A percentile compares a stretch with the other conserved stretches of the same genome.
Conservation (phyloP, 306 rosid species). For the Ormosia emarginata region DNA sequence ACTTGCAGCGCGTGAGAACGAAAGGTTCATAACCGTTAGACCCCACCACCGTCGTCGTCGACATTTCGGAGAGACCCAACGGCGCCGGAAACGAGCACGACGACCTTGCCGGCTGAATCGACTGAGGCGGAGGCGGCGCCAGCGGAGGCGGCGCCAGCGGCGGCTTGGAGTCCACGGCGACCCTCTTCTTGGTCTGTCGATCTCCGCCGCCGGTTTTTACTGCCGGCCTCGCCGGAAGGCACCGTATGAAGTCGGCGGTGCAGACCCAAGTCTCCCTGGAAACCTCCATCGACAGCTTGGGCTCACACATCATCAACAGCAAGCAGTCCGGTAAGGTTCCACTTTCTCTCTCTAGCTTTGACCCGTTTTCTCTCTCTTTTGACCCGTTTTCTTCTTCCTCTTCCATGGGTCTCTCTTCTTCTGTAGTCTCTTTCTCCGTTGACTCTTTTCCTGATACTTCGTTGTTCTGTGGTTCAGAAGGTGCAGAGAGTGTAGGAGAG, state of each 20-base stretch:
- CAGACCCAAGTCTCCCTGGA: conserved; percentile 96
- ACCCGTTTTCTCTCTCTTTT: conserved; percentile 19
- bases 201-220: conserved; percentile 4
- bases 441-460: conserved; percentile 17
- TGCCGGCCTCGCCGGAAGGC: conserved; percentile 51
- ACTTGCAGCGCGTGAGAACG: conserved; percentile 81
- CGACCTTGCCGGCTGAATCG: conserved; percentile 70
- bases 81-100: conserved; percentile 65
- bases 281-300: conserved; percentile 91
- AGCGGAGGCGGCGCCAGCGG: neutral
- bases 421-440: conserved; percentile 14
- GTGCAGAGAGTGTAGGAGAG: neutral
- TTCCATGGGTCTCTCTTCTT: conserved; percentile 10
- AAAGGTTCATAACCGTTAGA: conserved; percentile 73
- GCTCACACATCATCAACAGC: conserved; percentile 95
- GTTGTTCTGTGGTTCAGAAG: conserved; percentile 25
- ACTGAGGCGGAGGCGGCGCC: neutral
- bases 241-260: conserved; percentile 76
- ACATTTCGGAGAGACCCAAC: conserved; percentile 24
- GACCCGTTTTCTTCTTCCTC: neutral
- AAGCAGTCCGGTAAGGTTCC: conserved; percentile 71
- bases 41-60: conserved; percentile 69
- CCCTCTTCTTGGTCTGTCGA: conserved; percentile 34
- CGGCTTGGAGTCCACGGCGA: conserved; percentile 22
- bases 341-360: conserved; percentile 34